Base-by-base conservation (phyloP, 176 grass and related monocot genomes). In the maize (Zea mays) region DNA sequence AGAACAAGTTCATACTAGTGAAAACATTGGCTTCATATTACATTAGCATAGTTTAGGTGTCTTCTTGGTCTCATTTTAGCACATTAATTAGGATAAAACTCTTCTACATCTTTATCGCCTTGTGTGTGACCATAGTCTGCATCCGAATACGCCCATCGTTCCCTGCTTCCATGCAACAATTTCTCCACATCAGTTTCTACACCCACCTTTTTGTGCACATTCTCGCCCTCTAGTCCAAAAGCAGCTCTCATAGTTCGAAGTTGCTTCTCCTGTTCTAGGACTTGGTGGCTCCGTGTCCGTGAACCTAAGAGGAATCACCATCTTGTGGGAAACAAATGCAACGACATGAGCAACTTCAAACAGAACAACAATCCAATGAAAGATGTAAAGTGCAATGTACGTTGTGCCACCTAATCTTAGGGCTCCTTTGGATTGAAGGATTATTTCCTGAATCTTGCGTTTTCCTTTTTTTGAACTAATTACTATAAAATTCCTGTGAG, bases 181-280 rank as follows among this genome's bases (percentile, higher is more conserved):
- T 74, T 85, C 77, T 93, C 90, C 8, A 89, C 11, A 56, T 85
- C 85, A 69, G 62, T 91, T 83, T 86, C 71, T 70, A 83, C 70
- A 43, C 66, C 17, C 65, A 3, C 52, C 81, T 2, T 83, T 47
- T 86, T 69, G 49, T 83, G 39, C 55, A 65, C 71, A 39, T 76
- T 43, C 69, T 76, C 59, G 56, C 20, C 44, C 34, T 89, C 87
- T 71, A 93, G 76, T 37, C 88, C 84, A 65, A 97, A 76, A 48
- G 94, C 91, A 69, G 62, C 76, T 69, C 91, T 89, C 79, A 97
- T 59, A 6, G 44, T 93, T 73, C 91, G 89, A 21, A 97, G 82
- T 48, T 93, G 86, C 52, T 84, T 88, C 72, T 93, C 91, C 81
- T 58, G 85, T 21, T 77, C 91, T 7, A 82, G 79, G 39, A 89